Base-by-base conservation (phyloP, 805 yeast genomes). In the Lachancea sp. region DNA sequence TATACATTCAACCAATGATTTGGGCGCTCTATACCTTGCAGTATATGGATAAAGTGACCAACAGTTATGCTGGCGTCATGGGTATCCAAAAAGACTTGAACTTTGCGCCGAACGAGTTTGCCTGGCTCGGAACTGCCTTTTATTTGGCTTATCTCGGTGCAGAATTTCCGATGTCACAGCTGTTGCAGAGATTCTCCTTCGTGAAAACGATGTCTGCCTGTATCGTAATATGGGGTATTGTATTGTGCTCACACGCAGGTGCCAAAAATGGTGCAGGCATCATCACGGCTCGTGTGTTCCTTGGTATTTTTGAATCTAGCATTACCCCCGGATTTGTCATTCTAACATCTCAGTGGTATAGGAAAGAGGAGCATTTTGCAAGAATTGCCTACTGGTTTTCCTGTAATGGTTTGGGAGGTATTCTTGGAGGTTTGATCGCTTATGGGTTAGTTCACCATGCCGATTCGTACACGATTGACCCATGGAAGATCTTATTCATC, bases 401-500 rank as follows among this genome's bases (percentile, higher is more conserved):
- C 33, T 60, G 62, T 50, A 65, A 69, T 33, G 76, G 77, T 41
- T 50, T 71, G 13, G 79, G 78, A 47, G 64, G 69, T 26, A 61
- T 75, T 20, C 9, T 73, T 81, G 46, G 79, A 84, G 1, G 78
- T 78, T 53, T 82, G 81, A 12, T 53, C 74, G 25, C 25, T 22
- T 22, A 22, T 22, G 25, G 25, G 25, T 42, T 63, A 69, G 47
- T 6, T 13, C 48, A 49, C 8, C 67, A 73, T 52, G 63, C 58
- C 12, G 63, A 58, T n/a, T 43, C 56, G 8, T 75, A 70, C 58
- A 41, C 67, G 19, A 61, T 79, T 6, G 68, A 62, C 2, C 68
- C 81, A 2, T 85, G 90, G 90, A 78, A 75, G 55, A 58, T 77
- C 11, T 59, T 81, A 3, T 84, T 73, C 57, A 64, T 84, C 39